Percentiles rank a stretch among this genome's conserved stretches.
These are phyloP conservation scores for Kentomonas sorsogonicus DNA, from an alignment of 208 protist species.

Conservation along the genomic window DNA sequence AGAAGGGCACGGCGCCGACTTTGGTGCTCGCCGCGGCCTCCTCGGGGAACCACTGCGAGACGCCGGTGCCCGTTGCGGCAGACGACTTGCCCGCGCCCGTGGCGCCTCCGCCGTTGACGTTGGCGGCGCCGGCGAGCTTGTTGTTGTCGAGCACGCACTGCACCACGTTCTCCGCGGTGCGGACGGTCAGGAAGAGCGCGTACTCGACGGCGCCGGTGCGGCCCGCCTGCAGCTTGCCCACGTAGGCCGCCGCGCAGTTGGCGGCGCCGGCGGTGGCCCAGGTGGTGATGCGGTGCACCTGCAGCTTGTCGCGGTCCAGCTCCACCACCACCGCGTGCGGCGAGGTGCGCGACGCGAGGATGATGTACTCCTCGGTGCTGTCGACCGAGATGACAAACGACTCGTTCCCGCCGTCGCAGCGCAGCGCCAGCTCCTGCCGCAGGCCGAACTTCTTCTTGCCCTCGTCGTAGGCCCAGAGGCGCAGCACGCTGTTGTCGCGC, in stretches of 20 bases:
- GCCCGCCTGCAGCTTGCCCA: constrained; percentile 72
- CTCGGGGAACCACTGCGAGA: constrained; percentile 65
- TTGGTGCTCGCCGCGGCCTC: constrained; percentile 10
- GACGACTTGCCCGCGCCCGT: constrained; percentile 7
- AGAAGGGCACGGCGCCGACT: constrained; percentile 34
- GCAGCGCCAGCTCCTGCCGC: constrained; percentile 77
- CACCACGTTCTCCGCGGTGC: constrained; percentile 62
- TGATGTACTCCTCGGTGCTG: constrained; percentile 85
- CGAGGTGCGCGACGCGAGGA: constrained; percentile 52
- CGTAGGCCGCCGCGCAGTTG: constrained; percentile 55
- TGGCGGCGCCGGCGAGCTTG: constrained; percentile 63
- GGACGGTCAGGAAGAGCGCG: constrained; percentile 72
- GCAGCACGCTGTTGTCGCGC: constrained; percentile 72
- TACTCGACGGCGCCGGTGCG: constrained; percentile 65
- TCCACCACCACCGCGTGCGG: constrained; percentile 74
- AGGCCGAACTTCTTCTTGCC: constrained; percentile 66
- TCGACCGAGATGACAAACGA: constrained; percentile 71
- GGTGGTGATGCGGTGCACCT: constrained; percentile 72
- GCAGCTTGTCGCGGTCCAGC: constrained; percentile 66
- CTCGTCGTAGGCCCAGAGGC: constrained; percentile 76
- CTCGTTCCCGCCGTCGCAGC: constrained; percentile 18
- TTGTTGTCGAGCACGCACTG: constrained; percentile 68
- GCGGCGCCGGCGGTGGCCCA: constrained; percentile 64
- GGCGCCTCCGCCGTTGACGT: too few species aligned
- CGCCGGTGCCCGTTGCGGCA: constrained; percentile 14